Conservation (phyloP, 257 asterid genomes). For the Gentiana macrophylla region DNA sequence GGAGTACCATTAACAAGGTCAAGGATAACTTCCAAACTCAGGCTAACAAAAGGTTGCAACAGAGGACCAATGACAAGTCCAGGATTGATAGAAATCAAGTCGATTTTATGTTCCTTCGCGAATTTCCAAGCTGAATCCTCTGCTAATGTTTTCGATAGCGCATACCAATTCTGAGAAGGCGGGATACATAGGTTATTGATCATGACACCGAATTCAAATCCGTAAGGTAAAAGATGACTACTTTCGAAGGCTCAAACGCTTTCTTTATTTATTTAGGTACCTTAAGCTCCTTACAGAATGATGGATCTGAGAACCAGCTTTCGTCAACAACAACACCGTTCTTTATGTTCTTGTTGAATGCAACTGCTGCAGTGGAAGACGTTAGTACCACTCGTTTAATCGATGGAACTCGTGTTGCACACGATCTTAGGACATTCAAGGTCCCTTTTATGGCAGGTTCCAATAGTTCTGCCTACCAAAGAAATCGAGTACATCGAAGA, state of each 20-base stretch:
- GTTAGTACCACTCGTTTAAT: slow-evolving; percentile 36
- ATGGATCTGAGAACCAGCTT: slow-evolving; percentile 48
- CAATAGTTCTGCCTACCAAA: slow-evolving; percentile 29
- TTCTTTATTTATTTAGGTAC: slow-evolving; percentile 11
- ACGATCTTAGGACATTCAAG: slow-evolving; percentile 36
- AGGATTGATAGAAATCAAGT: slow-evolving; percentile 45
- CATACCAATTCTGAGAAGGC: slow-evolving; percentile 30
- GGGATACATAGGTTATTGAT: not conserved
- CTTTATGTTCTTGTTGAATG: slow-evolving; percentile 7
- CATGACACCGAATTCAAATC: too few species aligned
- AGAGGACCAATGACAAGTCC: slow-evolving; percentile 50
- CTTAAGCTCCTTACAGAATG: slow-evolving; percentile 33
- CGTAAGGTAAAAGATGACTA: not conserved
- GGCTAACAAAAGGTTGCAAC: slow-evolving; percentile 30
- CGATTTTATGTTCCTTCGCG: slow-evolving; percentile 35
- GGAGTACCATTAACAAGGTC: slow-evolving; percentile 5
- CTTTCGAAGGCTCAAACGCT: not conserved
- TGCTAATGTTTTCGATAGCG: slow-evolving; percentile 52
- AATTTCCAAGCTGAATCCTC: slow-evolving; percentile 55
- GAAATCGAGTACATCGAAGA: not conserved
- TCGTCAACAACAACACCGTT: slow-evolving; percentile 31
- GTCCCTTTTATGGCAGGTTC: slow-evolving; percentile 49
- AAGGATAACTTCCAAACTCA: not conserved
- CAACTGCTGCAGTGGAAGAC: slow-evolving; percentile 29
- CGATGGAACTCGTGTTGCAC: slow-evolving; percentile 14